These are phyloP conservation scores for Paecilomyces formosus DNA, from an alignment of 2,329 filamentous ascomycete genomes.

Conservation along the genomic window DNA sequence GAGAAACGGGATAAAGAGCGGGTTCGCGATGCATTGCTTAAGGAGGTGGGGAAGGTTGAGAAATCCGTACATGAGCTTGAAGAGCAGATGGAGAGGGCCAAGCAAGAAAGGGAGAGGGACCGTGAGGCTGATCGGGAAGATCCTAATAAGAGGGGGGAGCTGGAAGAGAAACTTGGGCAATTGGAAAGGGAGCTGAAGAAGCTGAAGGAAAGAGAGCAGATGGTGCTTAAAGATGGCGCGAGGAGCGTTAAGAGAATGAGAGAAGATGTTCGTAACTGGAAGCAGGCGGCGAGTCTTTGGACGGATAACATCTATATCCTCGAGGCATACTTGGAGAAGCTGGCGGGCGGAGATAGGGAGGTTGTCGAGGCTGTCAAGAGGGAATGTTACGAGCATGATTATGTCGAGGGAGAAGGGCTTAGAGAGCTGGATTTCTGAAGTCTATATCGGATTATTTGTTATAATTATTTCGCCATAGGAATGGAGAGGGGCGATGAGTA, in stretches of 20 bases:
- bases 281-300: slow-evolving; percentile 27
- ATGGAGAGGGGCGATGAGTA: no score
- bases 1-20: slow-evolving; percentile 43
- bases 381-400: slow-evolving; percentile 47
- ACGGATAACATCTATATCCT: slow-evolving; percentile 40
- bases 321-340: slow-evolving; percentile 31
- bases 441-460: not conserved
- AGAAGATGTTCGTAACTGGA: slow-evolving; percentile 25
- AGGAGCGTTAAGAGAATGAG: slow-evolving; percentile 23
- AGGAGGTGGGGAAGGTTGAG: slow-evolving; percentile 22
- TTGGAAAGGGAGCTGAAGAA: slow-evolving; percentile 22
- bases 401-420: slow-evolving; percentile 47
- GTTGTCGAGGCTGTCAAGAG: slow-evolving; percentile 35
- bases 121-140: slow-evolving; percentile 11
- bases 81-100: slow-evolving; percentile 26
- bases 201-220: slow-evolving; percentile 26
- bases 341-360: slow-evolving; percentile 38
- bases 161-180: slow-evolving; percentile 1
- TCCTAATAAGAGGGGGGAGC: slow-evolving; percentile 11
- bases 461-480: not conserved
- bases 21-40: slow-evolving; percentile 16
- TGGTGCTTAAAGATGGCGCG: slow-evolving; percentile 13
- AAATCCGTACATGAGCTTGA: slow-evolving; percentile 23
- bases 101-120: slow-evolving; percentile 15
- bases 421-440: slow-evolving; percentile 25